Evolutionary conservation across 1,284 basidiomycete genomes (phyloP).

Genomic region (Phellinidium pouzarii): DNA sequence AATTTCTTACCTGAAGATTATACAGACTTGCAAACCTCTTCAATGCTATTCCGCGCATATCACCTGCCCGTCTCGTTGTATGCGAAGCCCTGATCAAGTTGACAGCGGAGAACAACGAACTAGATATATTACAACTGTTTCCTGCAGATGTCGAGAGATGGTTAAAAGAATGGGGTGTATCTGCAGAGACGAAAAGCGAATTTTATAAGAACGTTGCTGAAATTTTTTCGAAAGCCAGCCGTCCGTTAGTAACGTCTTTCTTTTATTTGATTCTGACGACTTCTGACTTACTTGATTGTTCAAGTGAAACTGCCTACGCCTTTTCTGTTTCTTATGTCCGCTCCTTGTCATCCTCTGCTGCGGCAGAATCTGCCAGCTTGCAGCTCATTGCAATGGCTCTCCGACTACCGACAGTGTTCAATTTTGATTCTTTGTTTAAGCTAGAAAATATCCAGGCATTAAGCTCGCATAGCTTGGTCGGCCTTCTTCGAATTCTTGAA

Average conservation of each 20-base stretch:
- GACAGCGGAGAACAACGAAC: slow-evolving; percentile 60
- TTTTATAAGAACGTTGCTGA: slow-evolving; percentile 68
- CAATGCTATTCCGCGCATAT: slow-evolving; percentile 71
- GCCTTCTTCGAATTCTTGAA: slow-evolving; percentile 68
- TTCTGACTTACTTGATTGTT: neutral
- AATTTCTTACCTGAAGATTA: slow-evolving; percentile 7
- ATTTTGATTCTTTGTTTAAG: slow-evolving; percentile 79
- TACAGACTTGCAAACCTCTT: slow-evolving; percentile 80
- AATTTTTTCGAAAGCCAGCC: slow-evolving; percentile 50
- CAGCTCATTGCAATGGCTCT: slow-evolving; percentile 62
- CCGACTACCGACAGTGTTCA: slow-evolving; percentile 63
- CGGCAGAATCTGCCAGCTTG: slow-evolving; percentile 48
- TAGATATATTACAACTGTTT: slow-evolving; percentile 62
- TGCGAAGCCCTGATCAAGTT: slow-evolving; percentile 64
- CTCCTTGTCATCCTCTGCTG: slow-evolving; percentile 48
- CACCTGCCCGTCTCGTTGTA: slow-evolving; percentile 59
- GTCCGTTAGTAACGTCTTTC: slow-evolving; percentile 41
- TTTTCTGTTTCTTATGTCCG: slow-evolving; percentile 58
- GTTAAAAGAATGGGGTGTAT: slow-evolving; percentile 72
- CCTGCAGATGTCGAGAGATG: slow-evolving; percentile 62
- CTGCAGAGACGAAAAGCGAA: slow-evolving; percentile 56
- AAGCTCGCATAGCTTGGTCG: slow-evolving; percentile 61
- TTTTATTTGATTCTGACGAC: neutral
- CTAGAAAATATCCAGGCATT: slow-evolving; percentile 66
- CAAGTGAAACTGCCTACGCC: slow-evolving; percentile 54